phyloP scores from a whole-genome alignment of 306 rosid species.

The Arachis hypogaea region DNA sequence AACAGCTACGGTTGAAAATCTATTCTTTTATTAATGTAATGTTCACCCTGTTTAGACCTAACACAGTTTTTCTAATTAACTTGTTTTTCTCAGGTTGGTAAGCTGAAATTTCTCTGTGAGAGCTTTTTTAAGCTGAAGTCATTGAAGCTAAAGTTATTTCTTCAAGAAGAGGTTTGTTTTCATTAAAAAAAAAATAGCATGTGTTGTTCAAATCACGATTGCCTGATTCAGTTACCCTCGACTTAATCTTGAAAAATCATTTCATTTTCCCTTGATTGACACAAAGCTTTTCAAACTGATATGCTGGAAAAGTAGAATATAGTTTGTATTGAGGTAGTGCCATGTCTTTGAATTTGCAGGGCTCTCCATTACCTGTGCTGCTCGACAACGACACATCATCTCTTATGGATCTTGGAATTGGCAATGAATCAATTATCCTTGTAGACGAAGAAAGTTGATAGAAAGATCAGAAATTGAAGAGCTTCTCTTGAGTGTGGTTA shows the following conservation, averaged over 20 bases:
- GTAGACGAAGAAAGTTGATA: slow-evolving; percentile 74
- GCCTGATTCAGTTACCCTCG: slow-evolving; percentile 26
- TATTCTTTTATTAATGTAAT: slow-evolving; percentile 8
- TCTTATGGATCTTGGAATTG: slow-evolving; percentile 72
- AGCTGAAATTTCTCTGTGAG: slow-evolving; percentile 86
- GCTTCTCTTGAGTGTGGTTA: slow-evolving; percentile 22
- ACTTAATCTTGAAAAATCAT: slow-evolving; percentile 20
- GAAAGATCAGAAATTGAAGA: slow-evolving; percentile 7
- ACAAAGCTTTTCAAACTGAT: background rate
- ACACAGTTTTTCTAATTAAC: slow-evolving; percentile 30
- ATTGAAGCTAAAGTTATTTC: slow-evolving; percentile 70
- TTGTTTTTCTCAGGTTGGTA: slow-evolving; percentile 67
- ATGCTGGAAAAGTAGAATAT: background rate
- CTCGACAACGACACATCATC: slow-evolving; percentile 79
- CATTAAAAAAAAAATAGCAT: slow-evolving; percentile 1
- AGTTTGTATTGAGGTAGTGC: slow-evolving; percentile 24
- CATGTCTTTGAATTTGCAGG: slow-evolving; percentile 53
- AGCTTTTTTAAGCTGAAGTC: slow-evolving; percentile 91
- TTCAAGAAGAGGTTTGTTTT: slow-evolving; percentile 81
- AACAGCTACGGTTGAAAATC: slow-evolving; percentile 65
- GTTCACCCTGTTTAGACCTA: slow-evolving; percentile 31
- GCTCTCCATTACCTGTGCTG: slow-evolving; percentile 74
- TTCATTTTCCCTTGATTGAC: slow-evolving; percentile 17
- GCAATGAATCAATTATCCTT: slow-evolving; percentile 70
- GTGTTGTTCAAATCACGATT: slow-evolving; percentile 24